A percentile compares a stretch with the other conserved stretches of the same genome.
phyloP scores from a whole-genome alignment of 768 basidiomycete genomes.

The Lentinula sp. region DNA sequence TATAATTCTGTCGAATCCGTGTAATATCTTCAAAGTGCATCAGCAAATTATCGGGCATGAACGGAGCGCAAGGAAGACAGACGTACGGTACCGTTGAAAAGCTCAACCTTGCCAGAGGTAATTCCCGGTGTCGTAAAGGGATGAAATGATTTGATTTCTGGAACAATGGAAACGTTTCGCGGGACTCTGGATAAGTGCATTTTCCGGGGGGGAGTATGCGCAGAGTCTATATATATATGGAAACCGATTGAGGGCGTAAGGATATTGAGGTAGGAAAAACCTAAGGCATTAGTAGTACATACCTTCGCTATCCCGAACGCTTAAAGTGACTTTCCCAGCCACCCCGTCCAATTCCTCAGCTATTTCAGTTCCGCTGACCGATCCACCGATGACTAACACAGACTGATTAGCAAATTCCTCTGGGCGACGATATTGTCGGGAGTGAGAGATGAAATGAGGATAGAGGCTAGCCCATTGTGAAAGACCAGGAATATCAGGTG shows the following conservation, averaged over 20 bases:
- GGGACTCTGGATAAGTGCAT: slow-evolving; percentile 6
- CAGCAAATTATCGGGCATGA: neutral
- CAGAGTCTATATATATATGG: neutral
- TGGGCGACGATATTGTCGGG: slow-evolving; percentile 36
- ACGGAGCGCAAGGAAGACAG: no score
- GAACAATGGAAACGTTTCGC: slow-evolving; percentile 28
- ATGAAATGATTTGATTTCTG: slow-evolving; percentile 32
- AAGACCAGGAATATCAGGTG: slow-evolving; percentile 26
- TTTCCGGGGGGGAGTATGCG: neutral
- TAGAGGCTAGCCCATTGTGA: slow-evolving; percentile 27
- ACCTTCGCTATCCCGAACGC: slow-evolving; percentile 15
- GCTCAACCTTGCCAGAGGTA: slow-evolving; percentile 23
- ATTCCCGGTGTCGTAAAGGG: slow-evolving; percentile 13
- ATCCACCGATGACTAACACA: slow-evolving; percentile 35
- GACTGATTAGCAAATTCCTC: slow-evolving; percentile 28
- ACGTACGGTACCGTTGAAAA: slow-evolving; percentile 30
- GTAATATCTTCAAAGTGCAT: neutral
- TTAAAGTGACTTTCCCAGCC: slow-evolving; percentile 26
- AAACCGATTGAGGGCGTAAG: neutral
- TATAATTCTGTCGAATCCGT: slow-evolving; percentile 3
- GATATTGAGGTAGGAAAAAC: neutral
- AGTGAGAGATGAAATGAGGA: slow-evolving; percentile 29
- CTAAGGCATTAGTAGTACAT: no score
- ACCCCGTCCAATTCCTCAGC: slow-evolving; percentile 20
- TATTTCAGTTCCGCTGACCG: slow-evolving; percentile 17